Base-by-base conservation (phyloP, 1,284 basidiomycete species). In the Pyrrhoderma noxium region DNA sequence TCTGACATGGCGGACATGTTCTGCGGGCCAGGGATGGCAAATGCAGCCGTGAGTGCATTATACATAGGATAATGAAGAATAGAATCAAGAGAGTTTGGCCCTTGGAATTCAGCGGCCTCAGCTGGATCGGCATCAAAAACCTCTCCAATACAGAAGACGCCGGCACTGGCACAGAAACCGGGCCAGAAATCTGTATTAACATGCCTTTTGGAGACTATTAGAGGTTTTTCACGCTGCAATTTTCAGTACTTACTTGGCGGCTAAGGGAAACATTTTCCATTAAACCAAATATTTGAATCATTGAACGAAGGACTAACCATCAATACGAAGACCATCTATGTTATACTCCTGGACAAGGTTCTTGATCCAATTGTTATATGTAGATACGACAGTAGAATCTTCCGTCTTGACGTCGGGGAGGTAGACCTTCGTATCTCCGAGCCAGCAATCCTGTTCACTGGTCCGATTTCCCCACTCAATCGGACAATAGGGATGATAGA, bases 131-230 rank as follows among this genome's bases (percentile, higher is more conserved):
- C 62, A 23, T 74, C 76, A 58, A 80, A 82, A 18, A 92, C 85
- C 67, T 92, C 89, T 31, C 89, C 89, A 47, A 90, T 86, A 56
- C 85, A 89, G 68, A 89, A 93, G 35, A 90, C 84, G 1, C 85
- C 86, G 0, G 86, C 82, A 19, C 76, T 75, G 34, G 67, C 68
- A 59, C 80, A 84, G 64, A 93, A 91, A 1, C 61, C 64, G 0
- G 80, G 74, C 84, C 83, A 87, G 63, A 88, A 88, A 53, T 73
- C 69, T 45, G 74, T 70, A 31, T 82, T 71, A 23, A 85, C 73
- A 59, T 85, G 81, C 61, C 82, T 31, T 31, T 31, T 86, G 47
- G 1, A 51, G 25, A 11, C 52, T 21, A 52, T 16, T 23, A 47
- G 14, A 53, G 36, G 21, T 22, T 7, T 40, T 16, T 7, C 38